Conservation (phyloP, 2,329 filamentous ascomycete species). For the Davidsoniella neocaledoniae region DNA sequence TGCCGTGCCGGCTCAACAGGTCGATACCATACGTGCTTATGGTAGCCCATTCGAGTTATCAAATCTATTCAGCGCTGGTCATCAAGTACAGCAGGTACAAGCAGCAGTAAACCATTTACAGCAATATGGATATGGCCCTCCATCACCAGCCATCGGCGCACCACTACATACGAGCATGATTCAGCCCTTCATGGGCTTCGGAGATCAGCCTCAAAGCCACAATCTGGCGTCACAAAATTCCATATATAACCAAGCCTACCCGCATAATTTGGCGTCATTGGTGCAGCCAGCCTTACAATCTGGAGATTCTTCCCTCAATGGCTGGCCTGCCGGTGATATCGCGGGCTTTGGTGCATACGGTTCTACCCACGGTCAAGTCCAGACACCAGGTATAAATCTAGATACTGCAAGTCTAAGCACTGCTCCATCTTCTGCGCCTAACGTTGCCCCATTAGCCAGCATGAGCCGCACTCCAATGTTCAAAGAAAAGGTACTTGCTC, state of each 20-base stretch:
- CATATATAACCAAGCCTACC: slow-evolving; percentile 1
- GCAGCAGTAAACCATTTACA: not conserved
- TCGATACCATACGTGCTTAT: no score
- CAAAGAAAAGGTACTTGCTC: not conserved
- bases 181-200: slow-evolving; percentile 3
- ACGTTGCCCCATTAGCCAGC: no score
- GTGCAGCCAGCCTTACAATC: not conserved
- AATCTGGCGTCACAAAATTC: not conserved
- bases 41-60: no score
- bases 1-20: no score
- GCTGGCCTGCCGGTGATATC: not conserved
- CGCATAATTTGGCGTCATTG: not conserved
- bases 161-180: slow-evolving; percentile 8
- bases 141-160: slow-evolving; percentile 11
- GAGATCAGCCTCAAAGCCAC: not conserved
- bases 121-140: slow-evolving; percentile 11
- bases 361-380: not conserved
- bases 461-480: no score
- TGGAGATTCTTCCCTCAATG: not conserved
- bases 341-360: not conserved
- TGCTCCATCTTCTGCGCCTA: no score
- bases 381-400: not conserved
- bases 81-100: no score
- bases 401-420: not conserved
- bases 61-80: no score